Evolutionary conservation across 768 basidiomycete genomes (phyloP).

Genomic region (Mycena indigotica): DNA sequence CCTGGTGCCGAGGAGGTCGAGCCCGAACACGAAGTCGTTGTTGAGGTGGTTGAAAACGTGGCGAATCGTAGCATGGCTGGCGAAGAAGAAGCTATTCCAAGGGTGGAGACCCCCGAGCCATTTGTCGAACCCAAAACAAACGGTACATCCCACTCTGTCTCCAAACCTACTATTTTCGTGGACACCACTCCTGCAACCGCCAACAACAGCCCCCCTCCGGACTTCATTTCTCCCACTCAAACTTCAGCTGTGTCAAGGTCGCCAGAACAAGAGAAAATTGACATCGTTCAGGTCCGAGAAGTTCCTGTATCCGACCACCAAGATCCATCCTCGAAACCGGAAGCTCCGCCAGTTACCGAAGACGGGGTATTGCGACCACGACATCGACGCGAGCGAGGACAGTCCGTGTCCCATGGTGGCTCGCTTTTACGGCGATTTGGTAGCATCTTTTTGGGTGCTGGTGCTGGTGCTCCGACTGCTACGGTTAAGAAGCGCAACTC

Average conservation of each 20-base stretch:
- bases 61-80: background rate
- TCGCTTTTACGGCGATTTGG: constrained; percentile 80
- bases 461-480: constrained; percentile 27
- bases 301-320: background rate
- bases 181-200: background rate
- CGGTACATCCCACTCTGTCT: background rate
- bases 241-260: background rate
- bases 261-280: background rate
- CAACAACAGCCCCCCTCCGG: background rate
- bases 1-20: background rate
- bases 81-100: background rate
- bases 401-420: constrained; percentile 49
- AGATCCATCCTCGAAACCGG: background rate
- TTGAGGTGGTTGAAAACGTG: background rate
- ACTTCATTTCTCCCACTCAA: background rate
- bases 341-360: background rate
- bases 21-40: background rate
- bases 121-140: background rate
- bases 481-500: constrained; percentile 31
- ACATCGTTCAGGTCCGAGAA: background rate
- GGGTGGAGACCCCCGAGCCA: background rate
- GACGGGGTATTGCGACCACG: background rate
- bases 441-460: constrained; percentile 57
- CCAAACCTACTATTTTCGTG: background rate
- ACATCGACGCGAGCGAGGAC: constrained; percentile 2